These are phyloP conservation scores for Moesziomyces parantarcticus DNA, from an alignment of 1,284 basidiomycete species.

Conservation along the genomic window DNA sequence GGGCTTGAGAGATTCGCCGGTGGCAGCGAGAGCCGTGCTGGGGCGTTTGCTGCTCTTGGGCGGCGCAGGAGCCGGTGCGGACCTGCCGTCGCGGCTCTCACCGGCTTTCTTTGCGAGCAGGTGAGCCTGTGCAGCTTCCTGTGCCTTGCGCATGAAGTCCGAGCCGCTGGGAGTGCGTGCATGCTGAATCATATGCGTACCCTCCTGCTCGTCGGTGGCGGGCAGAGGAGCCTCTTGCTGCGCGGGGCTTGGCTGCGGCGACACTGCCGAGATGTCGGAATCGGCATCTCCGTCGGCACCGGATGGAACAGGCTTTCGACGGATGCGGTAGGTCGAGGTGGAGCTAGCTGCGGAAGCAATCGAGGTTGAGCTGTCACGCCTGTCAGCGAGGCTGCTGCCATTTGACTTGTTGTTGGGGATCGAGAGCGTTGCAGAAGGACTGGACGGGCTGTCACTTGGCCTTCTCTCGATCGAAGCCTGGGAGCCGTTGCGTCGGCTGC, in stretches of 20 bases:
- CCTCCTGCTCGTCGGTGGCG: slow-evolving; percentile 13
- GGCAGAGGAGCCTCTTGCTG: slow-evolving; percentile 8
- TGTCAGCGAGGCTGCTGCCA: slow-evolving; percentile 1
- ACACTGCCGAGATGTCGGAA: slow-evolving; percentile 1
- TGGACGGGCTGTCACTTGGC: slow-evolving; percentile 6
- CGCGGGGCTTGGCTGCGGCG: slow-evolving; percentile 17
- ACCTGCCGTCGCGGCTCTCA: neutral
- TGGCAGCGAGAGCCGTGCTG: slow-evolving; percentile 13
- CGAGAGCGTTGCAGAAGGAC: slow-evolving; percentile 21
- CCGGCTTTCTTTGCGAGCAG: slow-evolving; percentile 6
- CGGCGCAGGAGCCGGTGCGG: neutral
- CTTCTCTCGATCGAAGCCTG: slow-evolving; percentile 10
- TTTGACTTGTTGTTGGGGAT: slow-evolving; percentile 14
- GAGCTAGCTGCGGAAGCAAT: slow-evolving; percentile 33
- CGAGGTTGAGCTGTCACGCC: slow-evolving; percentile 31
- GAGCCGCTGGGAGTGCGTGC: slow-evolving; percentile 28
- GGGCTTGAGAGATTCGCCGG: neutral
- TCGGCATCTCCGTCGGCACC: slow-evolving; percentile 15
- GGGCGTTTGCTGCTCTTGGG: slow-evolving; percentile 10
- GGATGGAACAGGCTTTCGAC: slow-evolving; percentile 42
- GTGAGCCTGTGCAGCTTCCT: slow-evolving; percentile 26
- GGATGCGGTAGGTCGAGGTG: slow-evolving; percentile 44
- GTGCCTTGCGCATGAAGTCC: slow-evolving; percentile 24
- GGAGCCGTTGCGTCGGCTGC: slow-evolving; percentile 1
- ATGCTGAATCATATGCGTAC: slow-evolving; percentile 6